Conservation (phyloP, 1,284 basidiomycete genomes). For the Moesziomyces antarcticus region DNA sequence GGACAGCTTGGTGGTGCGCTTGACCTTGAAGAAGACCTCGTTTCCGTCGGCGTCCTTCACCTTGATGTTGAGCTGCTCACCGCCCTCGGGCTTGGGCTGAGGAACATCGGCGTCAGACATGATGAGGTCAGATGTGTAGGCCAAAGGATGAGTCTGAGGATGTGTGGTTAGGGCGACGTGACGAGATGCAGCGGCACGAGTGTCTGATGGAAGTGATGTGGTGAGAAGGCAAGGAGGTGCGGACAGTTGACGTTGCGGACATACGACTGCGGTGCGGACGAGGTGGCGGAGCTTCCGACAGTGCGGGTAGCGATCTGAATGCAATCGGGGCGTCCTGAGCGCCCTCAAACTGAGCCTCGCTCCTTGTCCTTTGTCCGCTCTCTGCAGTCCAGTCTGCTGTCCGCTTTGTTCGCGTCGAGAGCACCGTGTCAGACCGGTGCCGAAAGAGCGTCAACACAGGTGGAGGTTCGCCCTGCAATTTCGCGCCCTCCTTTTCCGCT, state of each 20-base stretch:
- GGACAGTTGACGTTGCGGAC: neutral
- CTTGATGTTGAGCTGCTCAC: conserved; percentile 68
- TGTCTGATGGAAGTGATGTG: conserved; percentile 8
- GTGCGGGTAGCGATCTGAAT: neutral
- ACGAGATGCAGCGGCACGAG: neutral
- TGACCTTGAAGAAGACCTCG: conserved; percentile 98
- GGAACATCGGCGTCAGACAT: conserved; percentile 61
- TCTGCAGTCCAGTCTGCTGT: too few species aligned
- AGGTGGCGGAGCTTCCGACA: neutral
- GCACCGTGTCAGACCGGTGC: conserved; percentile 4
- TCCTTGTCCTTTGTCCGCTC: too few species aligned
- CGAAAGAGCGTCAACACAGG: conserved; percentile 2
- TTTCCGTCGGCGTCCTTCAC: conserved; percentile 73
- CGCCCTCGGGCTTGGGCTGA: conserved; percentile 61
- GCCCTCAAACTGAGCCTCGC: neutral
- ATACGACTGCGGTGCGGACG: neutral
- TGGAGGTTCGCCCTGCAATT: conserved; percentile 2
- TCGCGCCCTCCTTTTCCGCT: conserved; percentile 1
- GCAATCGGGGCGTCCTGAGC: neutral
- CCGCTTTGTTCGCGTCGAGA: neutral
- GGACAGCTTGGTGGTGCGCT: conserved; percentile 89
- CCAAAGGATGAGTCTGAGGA: neutral
- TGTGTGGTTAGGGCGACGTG: neutral
- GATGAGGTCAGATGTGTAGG: neutral
- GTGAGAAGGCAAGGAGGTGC: conserved; percentile 11